Conservation (phyloP, 2,329 filamentous ascomycete species). For the Dendrostoma leiphaemia region DNA sequence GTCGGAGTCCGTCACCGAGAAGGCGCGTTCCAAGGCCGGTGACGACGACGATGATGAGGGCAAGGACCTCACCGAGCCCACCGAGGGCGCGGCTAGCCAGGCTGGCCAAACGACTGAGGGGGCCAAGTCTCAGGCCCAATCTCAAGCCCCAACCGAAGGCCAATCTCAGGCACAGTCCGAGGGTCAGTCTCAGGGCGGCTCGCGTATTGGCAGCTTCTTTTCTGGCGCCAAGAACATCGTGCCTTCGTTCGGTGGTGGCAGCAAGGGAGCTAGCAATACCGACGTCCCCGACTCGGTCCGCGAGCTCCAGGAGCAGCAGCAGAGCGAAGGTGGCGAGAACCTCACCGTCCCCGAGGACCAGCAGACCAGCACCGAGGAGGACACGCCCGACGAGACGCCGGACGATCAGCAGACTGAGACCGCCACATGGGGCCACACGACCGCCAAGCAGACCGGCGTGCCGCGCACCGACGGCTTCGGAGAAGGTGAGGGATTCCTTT, state of each 20-base stretch:
- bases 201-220: slow-evolving; percentile 15
- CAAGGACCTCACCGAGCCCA: slow-evolving; percentile 20
- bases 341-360: slow-evolving; percentile 11
- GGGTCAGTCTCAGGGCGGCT: slow-evolving; percentile 5
- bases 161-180: slow-evolving; percentile 4
- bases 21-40: slow-evolving; percentile 9
- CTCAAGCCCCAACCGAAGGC: too few relatives aligned
- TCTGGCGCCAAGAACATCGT: slow-evolving; percentile 15
- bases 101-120: background rate
- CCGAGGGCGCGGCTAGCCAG: slow-evolving; percentile 14
- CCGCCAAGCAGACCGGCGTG: slow-evolving; percentile 4
- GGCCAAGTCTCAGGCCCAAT: background rate
- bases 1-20: slow-evolving; percentile 4
- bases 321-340: slow-evolving; percentile 16
- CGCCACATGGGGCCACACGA: slow-evolving; percentile 1
- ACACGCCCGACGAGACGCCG: slow-evolving; percentile 16
- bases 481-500: slow-evolving; percentile 4
- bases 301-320: slow-evolving; percentile 13
- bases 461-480: background rate
- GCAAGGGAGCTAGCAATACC: slow-evolving; percentile 11
- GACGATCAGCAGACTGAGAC: slow-evolving; percentile 19
- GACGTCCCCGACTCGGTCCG: slow-evolving; percentile 11
- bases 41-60: slow-evolving; percentile 16
- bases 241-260: slow-evolving; percentile 11
- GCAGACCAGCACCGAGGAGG: slow-evolving; percentile 17